Conservation (phyloP, 805 yeast species). For the Teunomyces panamensis region DNA sequence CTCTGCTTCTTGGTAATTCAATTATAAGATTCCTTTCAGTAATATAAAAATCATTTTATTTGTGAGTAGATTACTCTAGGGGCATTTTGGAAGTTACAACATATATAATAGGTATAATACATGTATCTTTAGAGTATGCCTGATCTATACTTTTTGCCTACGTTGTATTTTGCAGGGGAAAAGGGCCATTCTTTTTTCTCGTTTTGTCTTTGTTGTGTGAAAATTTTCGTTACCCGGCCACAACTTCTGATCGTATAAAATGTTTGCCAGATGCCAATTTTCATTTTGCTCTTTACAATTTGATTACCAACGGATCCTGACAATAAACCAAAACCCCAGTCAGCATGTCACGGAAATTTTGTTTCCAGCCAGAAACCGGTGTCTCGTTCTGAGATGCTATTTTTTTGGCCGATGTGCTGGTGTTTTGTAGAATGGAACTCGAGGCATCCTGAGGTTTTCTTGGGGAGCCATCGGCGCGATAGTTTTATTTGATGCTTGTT, state of each 20-base stretch:
- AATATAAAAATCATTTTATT: conserved; percentile 1
- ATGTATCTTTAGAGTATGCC: conserved; percentile 1
- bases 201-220: neutral
- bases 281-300: conserved; percentile 13
- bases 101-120: conserved; percentile 4
- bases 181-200: too few relatives aligned
- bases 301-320: conserved; percentile 32
- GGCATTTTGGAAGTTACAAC: conserved; percentile 6
- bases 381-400: conserved; percentile 22
- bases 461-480: conserved; percentile 6
- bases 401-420: conserved; percentile 3
- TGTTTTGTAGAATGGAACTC: conserved; percentile 9
- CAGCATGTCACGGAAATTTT: conserved; percentile 15
- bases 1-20: conserved; percentile 45
- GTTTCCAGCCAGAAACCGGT: conserved; percentile 15
- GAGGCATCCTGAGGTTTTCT: conserved; percentile 15
- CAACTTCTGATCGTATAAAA: neutral
- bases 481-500: conserved; percentile 24
- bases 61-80: conserved; percentile 1
- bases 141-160: neutral
- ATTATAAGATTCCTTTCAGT: conserved; percentile 3
- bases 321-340: conserved; percentile 34
- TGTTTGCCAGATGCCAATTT: neutral
- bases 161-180: neutral
- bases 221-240: conserved; percentile 3